These are phyloP conservation scores for Marasmius sp. DNA, from an alignment of 1,284 basidiomycete genomes.

Conservation along the genomic window DNA sequence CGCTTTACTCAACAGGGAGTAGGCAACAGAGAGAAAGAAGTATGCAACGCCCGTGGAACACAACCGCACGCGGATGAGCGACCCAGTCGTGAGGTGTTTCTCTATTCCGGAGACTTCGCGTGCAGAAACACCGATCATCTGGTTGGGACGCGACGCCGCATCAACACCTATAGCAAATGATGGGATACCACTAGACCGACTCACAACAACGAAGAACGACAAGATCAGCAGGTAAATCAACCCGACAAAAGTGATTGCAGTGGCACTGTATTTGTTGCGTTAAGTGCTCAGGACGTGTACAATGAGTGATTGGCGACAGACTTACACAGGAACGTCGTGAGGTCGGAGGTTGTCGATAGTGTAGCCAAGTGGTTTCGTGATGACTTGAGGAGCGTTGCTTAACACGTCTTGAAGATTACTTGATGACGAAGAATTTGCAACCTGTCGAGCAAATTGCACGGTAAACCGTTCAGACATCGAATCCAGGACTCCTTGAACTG, in stretches of 20 bases:
- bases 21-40: conserved; percentile 59
- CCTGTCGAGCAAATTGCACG: conserved; percentile 43
- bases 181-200: conserved; percentile 32
- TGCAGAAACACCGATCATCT: conserved; percentile 31
- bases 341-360: conserved; percentile 59
- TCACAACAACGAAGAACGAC: conserved; percentile 33
- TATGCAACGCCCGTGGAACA: conserved; percentile 56
- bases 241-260: conserved; percentile 68
- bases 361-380: conserved; percentile 53
- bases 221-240: conserved; percentile 74
- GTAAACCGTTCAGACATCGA: conserved; percentile 32
- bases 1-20: conserved; percentile 65
- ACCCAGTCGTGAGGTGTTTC: conserved; percentile 46
- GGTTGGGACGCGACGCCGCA: background rate
- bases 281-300: background rate
- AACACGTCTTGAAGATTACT: conserved; percentile 39
- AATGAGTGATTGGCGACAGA: background rate
- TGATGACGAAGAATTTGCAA: conserved; percentile 21
- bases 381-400: conserved; percentile 54
- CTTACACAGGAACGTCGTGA: conserved; percentile 63
- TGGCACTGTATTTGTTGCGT: conserved; percentile 45
- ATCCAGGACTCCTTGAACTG: conserved; percentile 26
- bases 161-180: background rate
- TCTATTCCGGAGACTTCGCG: conserved; percentile 46
- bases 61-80: conserved; percentile 58